Evolutionary conservation across 371 early-diverging fungal species (phyloP).

Genomic region (Mucor racemosus): DNA sequence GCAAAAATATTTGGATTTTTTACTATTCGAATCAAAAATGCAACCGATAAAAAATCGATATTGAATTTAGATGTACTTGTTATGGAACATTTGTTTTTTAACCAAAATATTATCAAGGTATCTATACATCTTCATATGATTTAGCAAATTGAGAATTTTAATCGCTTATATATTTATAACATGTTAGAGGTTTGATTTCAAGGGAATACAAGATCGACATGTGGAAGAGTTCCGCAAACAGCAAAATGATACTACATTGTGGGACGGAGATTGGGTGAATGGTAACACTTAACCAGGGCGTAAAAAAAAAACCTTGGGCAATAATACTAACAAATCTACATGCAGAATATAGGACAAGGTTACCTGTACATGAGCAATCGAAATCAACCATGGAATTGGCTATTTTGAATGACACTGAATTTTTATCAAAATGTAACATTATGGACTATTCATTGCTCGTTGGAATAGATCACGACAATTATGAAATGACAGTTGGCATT

Average conservation of each 20-base stretch:
- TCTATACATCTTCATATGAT: neutral
- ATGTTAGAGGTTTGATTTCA: conserved; percentile 84
- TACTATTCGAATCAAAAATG: conserved; percentile 76
- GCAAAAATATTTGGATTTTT: conserved; percentile 95
- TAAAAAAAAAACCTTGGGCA: neutral
- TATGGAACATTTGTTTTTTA: conserved; percentile 93
- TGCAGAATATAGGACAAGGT: conserved; percentile 31
- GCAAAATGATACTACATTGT: conserved; percentile 52
- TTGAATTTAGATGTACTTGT: conserved; percentile 87
- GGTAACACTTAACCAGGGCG: conserved; percentile 34
- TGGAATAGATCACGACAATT: conserved; percentile 79
- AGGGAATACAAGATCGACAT: conserved; percentile 77
- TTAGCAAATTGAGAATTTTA: neutral
- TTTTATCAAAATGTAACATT: conserved; percentile 82
- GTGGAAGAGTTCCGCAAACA: conserved; percentile 42
- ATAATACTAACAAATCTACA: neutral
- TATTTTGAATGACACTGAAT: conserved; percentile 84
- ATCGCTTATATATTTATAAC: neutral
- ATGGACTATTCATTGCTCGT: conserved; percentile 95
- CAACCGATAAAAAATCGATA: conserved; percentile 63
- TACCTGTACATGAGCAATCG: conserved; percentile 70
- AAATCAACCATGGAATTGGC: conserved; percentile 78
- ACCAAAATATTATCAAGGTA: conserved; percentile 70
- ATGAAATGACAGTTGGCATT: conserved; percentile 90
- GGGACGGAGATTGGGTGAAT: conserved; percentile 75